Evolutionary conservation across 441 rosid species (phyloP).

Genomic region (Erodium trifolium): DNA sequence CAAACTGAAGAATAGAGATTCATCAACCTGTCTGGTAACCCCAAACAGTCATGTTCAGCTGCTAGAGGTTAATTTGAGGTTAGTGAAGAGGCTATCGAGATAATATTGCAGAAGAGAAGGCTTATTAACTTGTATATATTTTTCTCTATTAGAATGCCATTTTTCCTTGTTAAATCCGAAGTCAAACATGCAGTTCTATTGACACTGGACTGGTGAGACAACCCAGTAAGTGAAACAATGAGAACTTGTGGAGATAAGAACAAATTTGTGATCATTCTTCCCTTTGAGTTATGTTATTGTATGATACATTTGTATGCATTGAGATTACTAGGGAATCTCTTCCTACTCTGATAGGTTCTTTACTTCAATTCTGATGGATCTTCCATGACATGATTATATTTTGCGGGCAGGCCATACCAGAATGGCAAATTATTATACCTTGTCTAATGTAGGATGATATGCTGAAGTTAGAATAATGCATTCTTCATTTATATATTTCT

Average conservation of each 20-base stretch:
- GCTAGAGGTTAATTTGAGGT: conserved; percentile 18
- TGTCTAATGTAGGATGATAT: not conserved
- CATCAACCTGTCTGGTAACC: not conserved
- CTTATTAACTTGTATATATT: conserved; percentile 20
- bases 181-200: conserved; percentile 8
- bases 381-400: conserved; percentile 2
- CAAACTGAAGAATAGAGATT: conserved; percentile 16
- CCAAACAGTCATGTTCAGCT: conserved; percentile 5
- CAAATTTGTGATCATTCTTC: conserved; percentile 10
- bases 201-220: conserved; percentile 2
- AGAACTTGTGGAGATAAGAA: conserved; percentile 10
- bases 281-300: not conserved
- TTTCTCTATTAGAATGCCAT: conserved; percentile 10
- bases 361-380: not conserved
- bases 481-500: not conserved
- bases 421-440: not conserved
- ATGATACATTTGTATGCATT: conserved; percentile 6
- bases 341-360: conserved; percentile 1
- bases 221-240: conserved; percentile 12
- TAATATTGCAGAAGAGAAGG: conserved; percentile 7
- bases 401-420: conserved; percentile 3
- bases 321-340: conserved; percentile 2
- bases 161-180: not conserved
- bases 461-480: not conserved
- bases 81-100: conserved; percentile 22